Percentiles rank a stretch among this genome's conserved stretches.
phyloP scores from a whole-genome alignment of 2,329 filamentous ascomycete genomes.

The Aspergillus neotritici region DNA sequence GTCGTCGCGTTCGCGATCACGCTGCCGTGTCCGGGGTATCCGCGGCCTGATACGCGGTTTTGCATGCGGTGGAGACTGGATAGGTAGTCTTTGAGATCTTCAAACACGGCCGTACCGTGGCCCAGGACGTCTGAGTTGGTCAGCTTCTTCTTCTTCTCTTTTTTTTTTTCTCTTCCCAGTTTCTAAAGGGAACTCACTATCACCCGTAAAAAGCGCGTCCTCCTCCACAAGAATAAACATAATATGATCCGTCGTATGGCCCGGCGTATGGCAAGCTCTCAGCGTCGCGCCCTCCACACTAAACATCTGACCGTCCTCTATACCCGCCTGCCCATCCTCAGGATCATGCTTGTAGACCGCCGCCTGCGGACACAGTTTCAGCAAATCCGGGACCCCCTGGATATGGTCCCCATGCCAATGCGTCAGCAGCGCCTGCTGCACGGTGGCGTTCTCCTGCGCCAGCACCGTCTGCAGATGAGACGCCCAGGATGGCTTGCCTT shows the following conservation, averaged over 20 bases:
- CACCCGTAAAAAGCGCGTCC: constrained; percentile 78
- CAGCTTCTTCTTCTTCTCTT: not conserved
- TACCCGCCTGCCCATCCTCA: constrained; percentile 45
- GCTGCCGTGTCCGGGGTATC: constrained; percentile 83
- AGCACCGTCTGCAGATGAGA: constrained; percentile 60
- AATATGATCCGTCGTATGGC: constrained; percentile 80
- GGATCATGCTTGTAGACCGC: constrained; percentile 64
- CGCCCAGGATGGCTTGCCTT: constrained; percentile 72
- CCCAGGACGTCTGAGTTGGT: constrained; percentile 62
- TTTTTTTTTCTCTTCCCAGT: not conserved
- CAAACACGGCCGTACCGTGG: constrained; percentile 80
- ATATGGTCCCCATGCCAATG: constrained; percentile 92
- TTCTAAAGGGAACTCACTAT: constrained; percentile 47
- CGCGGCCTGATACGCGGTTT: constrained; percentile 54
- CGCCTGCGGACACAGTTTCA: constrained; percentile 57
- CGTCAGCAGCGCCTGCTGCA: constrained; percentile 70
- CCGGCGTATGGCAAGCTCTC: constrained; percentile 61
- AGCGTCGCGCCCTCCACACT: constrained; percentile 54
- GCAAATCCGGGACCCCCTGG: constrained; percentile 66
- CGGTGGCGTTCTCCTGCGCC: constrained; percentile 58
- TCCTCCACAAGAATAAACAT: constrained; percentile 70
- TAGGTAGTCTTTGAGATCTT: constrained; percentile 67
- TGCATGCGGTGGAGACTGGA: constrained; percentile 64
- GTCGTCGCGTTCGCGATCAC: constrained; percentile 66
- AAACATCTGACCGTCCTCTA: constrained; percentile 52